phyloP scores from a whole-genome alignment of 805 yeast species.

The Jamesozyma jinghongensis region DNA sequence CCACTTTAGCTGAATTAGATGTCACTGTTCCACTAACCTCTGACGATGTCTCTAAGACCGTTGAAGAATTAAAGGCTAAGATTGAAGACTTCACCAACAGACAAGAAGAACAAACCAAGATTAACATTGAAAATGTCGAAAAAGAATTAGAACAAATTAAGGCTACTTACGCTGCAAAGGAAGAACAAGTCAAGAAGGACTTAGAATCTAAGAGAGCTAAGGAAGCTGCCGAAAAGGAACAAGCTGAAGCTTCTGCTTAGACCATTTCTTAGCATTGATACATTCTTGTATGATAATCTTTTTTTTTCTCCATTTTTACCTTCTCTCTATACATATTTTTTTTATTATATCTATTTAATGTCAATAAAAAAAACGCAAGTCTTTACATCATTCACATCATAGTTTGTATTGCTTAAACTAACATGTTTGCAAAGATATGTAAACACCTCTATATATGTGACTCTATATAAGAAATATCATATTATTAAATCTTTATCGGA shows the following conservation, averaged over 20 bases:
- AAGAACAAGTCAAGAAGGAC: constrained; percentile 30
- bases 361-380: background rate
- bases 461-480: no score
- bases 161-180: constrained; percentile 40
- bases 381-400: background rate
- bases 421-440: no score
- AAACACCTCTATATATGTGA: background rate
- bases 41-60: constrained; percentile 59
- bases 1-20: constrained; percentile 64
- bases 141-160: constrained; percentile 64
- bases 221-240: constrained; percentile 22
- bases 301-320: no score
- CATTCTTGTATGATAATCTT: no score
- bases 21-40: constrained; percentile 69
- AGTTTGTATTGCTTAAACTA: no score
- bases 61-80: constrained; percentile 63
- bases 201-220: constrained; percentile 27
- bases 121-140: constrained; percentile 67
- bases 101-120: constrained; percentile 74
- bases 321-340: background rate
- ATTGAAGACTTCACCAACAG: constrained; percentile 55
- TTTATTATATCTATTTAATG: background rate
- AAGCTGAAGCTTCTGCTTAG: background rate
- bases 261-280: no score
- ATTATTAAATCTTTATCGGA: background rate